These are phyloP conservation scores for Orbilia quercus DNA, from an alignment of 2,329 filamentous ascomycete genomes.

Conservation along the genomic window DNA sequence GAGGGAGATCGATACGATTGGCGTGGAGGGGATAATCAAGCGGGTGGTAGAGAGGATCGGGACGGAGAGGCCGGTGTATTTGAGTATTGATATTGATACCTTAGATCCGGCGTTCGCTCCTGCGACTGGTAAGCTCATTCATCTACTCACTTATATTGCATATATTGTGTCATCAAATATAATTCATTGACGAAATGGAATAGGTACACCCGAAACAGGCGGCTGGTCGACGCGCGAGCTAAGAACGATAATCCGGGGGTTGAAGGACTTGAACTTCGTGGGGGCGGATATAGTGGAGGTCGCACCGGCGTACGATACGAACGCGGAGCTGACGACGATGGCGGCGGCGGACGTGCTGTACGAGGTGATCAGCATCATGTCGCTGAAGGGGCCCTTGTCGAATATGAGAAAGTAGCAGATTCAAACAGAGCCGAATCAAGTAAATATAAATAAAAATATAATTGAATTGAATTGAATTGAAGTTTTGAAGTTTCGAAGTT, in stretches of 20 bases:
- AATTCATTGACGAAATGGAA: too few relatives aligned
- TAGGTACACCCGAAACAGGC: slow-evolving; percentile 78
- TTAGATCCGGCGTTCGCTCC: slow-evolving; percentile 79
- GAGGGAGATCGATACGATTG: slow-evolving; percentile 75
- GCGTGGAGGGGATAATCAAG: slow-evolving; percentile 79
- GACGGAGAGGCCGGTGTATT: slow-evolving; percentile 78
- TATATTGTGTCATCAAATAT: too few relatives aligned
- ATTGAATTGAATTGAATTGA: too few relatives aligned
- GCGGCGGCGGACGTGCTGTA: slow-evolving; percentile 71
- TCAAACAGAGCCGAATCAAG: too few relatives aligned
- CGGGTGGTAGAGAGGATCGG: slow-evolving; percentile 81
- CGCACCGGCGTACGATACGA: slow-evolving; percentile 77
- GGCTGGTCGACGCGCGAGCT: slow-evolving; percentile 80
- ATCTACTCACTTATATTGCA: slow-evolving; percentile 1
- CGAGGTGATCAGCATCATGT: slow-evolving; percentile 84
- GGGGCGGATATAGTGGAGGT: slow-evolving; percentile 80
- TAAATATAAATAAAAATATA: too few relatives aligned
- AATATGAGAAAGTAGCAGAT: slow-evolving; percentile 62
- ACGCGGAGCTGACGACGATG: slow-evolving; percentile 79
- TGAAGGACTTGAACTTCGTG: slow-evolving; percentile 76
- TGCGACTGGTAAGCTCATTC: slow-evolving; percentile 60
- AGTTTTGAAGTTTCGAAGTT: too few relatives aligned
- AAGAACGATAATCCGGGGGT: slow-evolving; percentile 75
- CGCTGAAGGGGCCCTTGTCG: slow-evolving; percentile 78
- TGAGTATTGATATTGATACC: slow-evolving; percentile 88